Percentiles rank a stretch among this genome's conserved stretches.
Conservation (phyloP, 371 early-diverging fungal genomes). For the Lichtheimia corymbifera region DNA sequence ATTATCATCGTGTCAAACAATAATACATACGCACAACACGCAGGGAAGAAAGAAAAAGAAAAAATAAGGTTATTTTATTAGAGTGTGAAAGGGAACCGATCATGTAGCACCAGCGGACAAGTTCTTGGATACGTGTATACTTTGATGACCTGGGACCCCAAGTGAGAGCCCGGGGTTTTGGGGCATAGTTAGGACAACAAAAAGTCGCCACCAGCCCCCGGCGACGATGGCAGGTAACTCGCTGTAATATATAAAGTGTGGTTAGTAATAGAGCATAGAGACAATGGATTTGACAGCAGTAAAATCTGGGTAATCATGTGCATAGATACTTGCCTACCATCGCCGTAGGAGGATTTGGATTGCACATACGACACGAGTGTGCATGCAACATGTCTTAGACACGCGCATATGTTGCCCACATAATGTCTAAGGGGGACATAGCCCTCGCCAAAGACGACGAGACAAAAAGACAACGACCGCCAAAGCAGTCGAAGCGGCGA, state of each 20-base stretch:
- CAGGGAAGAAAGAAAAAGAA: no score
- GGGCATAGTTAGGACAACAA: no score
- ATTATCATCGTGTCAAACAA: no score
- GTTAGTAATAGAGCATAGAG: background rate
- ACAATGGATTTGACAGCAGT: background rate
- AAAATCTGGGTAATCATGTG: background rate
- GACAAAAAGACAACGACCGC: background rate
- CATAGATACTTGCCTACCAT: constrained; percentile 26
- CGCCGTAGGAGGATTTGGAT: constrained; percentile 3
- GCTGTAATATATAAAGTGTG: constrained; percentile 12
- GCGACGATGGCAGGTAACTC: constrained; percentile 35
- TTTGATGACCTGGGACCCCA: no score
- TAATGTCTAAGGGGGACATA: background rate
- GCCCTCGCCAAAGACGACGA: background rate
- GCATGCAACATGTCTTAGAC: no score
- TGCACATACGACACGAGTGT: no score
- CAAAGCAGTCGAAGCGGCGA: constrained; percentile 1
- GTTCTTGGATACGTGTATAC: no score
- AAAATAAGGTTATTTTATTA: background rate
- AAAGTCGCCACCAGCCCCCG: background rate
- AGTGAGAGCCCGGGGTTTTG: no score
- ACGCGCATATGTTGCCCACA: no score
- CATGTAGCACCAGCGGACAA: background rate
- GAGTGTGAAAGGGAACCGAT: constrained; percentile 1
- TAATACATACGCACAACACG: no score